These are phyloP conservation scores for Setaria viridis DNA, from an alignment of 202 grass and related monocot species.

Conservation along the genomic window DNA sequence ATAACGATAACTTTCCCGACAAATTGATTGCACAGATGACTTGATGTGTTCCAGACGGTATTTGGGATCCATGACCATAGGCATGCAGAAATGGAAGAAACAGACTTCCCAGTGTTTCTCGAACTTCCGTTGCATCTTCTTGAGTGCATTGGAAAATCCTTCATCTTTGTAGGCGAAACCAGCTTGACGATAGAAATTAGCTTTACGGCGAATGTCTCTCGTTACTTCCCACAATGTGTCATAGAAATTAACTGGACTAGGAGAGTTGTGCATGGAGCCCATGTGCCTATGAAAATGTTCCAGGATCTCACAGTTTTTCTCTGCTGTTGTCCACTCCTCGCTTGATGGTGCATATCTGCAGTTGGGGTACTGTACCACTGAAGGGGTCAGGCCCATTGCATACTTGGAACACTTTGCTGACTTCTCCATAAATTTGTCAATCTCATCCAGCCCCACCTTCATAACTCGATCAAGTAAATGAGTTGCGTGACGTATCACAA, in stretches of 20 bases:
- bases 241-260: background rate
- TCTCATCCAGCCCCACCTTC: conserved; percentile 35
- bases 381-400: background rate
- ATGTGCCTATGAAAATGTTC: background rate
- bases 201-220: background rate
- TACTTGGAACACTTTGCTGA: conserved; percentile 4
- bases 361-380: conserved; percentile 34
- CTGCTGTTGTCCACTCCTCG: background rate
- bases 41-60: conserved; percentile 3
- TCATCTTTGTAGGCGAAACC: background rate
- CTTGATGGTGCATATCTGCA: conserved; percentile 12
- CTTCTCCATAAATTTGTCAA: conserved; percentile 20
- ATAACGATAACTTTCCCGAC: background rate
- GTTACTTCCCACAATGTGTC: conserved; percentile 37
- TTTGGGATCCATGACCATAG: conserved; percentile 27
- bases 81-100: conserved; percentile 45
- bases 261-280: background rate
- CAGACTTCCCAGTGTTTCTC: conserved; percentile 18
- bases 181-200: background rate
- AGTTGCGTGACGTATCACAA: conserved; percentile 19
- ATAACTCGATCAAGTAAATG: conserved; percentile 35
- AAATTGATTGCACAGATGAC: background rate
- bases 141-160: background rate
- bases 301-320: conserved; percentile 24
- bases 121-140: conserved; percentile 37